Percentiles rank a stretch among this genome's conserved stretches.
Conservation (phyloP, 2,329 filamentous ascomycete genomes). For the Colletotrichum spaethianum region DNA sequence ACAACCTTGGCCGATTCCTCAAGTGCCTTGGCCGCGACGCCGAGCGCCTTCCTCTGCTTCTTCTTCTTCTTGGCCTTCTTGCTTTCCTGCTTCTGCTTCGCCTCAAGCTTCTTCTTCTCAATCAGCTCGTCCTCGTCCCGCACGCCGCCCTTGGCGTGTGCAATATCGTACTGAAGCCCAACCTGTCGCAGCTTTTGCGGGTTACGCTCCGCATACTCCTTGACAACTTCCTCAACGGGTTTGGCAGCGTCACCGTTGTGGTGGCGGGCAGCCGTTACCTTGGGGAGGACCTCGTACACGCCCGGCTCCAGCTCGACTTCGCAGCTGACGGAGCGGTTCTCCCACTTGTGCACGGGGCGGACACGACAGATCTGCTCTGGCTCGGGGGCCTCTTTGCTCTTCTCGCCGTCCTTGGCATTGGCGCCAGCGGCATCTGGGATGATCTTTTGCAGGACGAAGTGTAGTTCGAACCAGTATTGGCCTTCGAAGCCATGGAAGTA, state of each 20-base stretch:
- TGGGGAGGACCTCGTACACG: constrained; percentile 77
- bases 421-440: constrained; percentile 31
- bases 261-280: constrained; percentile 70
- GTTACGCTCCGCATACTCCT: constrained; percentile 56
- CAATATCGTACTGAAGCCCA: constrained; percentile 72
- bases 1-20: constrained; percentile 44
- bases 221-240: constrained; percentile 73
- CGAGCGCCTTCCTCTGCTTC: constrained; percentile 35
- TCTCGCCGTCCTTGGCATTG: neutral
- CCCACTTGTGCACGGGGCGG: constrained; percentile 51
- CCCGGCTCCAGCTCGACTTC: constrained; percentile 80
- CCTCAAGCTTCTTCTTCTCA: constrained; percentile 46
- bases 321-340: constrained; percentile 77
- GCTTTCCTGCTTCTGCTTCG: constrained; percentile 48
- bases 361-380: constrained; percentile 53
- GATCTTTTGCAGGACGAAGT: constrained; percentile 58
- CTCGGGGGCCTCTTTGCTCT: constrained; percentile 22
- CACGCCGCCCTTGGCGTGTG: constrained; percentile 71
- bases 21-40: constrained; percentile 34
- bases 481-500: constrained; percentile 62
- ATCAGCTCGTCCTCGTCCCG: constrained; percentile 62
- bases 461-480: constrained; percentile 58
- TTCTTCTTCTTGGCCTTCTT: constrained; percentile 46
- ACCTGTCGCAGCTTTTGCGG: constrained; percentile 76
- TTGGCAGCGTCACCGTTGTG: constrained; percentile 50